These are phyloP conservation scores for Pisolithus albus DNA, from an alignment of 768 basidiomycete genomes.

Conservation along the genomic window DNA sequence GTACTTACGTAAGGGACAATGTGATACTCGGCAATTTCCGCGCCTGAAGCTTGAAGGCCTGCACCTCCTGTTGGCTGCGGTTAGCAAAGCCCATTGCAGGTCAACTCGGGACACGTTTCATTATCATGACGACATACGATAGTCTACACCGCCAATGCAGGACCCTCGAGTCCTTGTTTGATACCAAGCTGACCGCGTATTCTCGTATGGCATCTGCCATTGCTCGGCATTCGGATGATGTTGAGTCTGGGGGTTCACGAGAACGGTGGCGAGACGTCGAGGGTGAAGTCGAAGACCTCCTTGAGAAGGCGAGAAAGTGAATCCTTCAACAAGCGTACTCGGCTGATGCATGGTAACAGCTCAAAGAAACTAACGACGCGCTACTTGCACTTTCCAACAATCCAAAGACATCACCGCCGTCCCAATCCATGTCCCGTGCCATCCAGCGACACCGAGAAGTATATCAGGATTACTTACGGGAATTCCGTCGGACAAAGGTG, in stretches of 20 bases:
- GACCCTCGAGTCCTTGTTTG: conserved; percentile 88
- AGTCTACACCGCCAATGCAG: conserved; percentile 86
- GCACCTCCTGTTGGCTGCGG: no score
- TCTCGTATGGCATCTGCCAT: conserved; percentile 73
- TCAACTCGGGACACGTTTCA: background rate
- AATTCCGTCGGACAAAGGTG: conserved; percentile 83
- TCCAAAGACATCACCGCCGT: conserved; percentile 56
- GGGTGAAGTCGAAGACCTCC: conserved; percentile 75
- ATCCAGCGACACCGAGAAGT: conserved; percentile 90
- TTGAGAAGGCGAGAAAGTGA: conserved; percentile 62
- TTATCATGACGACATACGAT: conserved; percentile 72
- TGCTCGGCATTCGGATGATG: conserved; percentile 45
- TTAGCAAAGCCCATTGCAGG: conserved; percentile 6
- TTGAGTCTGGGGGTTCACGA: conserved; percentile 64
- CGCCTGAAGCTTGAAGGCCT: no score
- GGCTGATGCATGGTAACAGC: conserved; percentile 36
- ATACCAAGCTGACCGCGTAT: conserved; percentile 86
- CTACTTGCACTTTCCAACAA: conserved; percentile 60
- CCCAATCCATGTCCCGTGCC: conserved; percentile 79
- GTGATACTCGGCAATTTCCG: no score
- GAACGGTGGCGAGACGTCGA: conserved; percentile 81
- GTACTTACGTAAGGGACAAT: no score
- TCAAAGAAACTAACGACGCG: conserved; percentile 82
- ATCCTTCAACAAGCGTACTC: background rate
- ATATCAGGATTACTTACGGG: conserved; percentile 78